Evolutionary conservation across 169 alveolate genomes (phyloP).

Genomic region (Plasmodium sp.): DNA sequence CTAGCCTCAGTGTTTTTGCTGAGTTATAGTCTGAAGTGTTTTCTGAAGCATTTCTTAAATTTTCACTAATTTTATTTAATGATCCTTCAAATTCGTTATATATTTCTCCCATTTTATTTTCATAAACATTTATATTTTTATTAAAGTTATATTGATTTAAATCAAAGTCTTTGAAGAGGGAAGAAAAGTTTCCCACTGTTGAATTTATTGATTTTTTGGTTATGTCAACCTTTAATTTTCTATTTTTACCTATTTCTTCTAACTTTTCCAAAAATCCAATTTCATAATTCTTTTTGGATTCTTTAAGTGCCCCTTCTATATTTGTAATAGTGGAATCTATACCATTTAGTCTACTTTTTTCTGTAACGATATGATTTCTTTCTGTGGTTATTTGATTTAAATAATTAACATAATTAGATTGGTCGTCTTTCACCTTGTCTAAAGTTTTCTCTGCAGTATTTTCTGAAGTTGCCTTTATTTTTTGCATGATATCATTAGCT

Average conservation of each 20-base stretch:
- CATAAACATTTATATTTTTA: not conserved
- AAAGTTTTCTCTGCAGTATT: not conserved
- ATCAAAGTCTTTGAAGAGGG: not conserved
- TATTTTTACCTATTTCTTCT: not conserved
- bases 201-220: not conserved
- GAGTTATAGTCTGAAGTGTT: not conserved
- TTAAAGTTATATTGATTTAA: not conserved
- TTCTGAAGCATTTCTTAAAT: not conserved
- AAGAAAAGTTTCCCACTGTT: not conserved
- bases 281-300: conserved; percentile 13
- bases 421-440: not conserved
- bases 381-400: not conserved
- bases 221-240: not conserved
- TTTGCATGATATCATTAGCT: not conserved
- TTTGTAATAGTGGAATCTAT: not conserved
- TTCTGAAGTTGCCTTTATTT: not conserved
- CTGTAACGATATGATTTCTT: not conserved
- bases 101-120: not conserved
- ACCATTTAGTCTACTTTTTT: not conserved
- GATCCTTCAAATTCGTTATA: not conserved
- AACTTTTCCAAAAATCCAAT: conserved; percentile 12
- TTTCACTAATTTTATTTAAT: not conserved
- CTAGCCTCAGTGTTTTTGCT: not conserved
- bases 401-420: not conserved
- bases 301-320: not conserved